phyloP scores from a whole-genome alignment of 2,329 filamentous ascomycete genomes.

The Colletotrichum melonis region DNA sequence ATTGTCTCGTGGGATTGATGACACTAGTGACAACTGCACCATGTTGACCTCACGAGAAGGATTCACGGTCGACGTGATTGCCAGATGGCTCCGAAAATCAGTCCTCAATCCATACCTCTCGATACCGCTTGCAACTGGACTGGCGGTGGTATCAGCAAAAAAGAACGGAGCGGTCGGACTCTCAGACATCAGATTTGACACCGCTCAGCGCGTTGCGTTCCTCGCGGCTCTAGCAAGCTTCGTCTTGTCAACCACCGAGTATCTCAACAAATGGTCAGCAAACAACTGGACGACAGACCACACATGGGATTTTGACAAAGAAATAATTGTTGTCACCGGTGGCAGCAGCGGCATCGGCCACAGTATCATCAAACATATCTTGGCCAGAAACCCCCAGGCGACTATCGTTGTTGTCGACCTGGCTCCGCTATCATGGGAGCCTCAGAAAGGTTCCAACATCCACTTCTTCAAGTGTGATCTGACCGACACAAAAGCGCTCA shows the following conservation, averaged over 20 bases:
- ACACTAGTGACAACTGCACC: not conserved
- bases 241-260: constrained; percentile 38
- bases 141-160: constrained; percentile 23
- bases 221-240: constrained; percentile 29
- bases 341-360: constrained; percentile 56
- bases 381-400: constrained; percentile 39
- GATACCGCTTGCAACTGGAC: constrained; percentile 34
- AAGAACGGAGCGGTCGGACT: not conserved
- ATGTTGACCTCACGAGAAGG: constrained; percentile 38
- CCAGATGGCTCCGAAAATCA: constrained; percentile 33
- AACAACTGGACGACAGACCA: constrained; percentile 41
- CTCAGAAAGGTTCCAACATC: constrained; percentile 38
- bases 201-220: constrained; percentile 16
- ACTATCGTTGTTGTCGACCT: constrained; percentile 49
- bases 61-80: constrained; percentile 41
- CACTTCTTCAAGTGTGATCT: constrained; percentile 52
- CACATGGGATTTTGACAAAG: constrained; percentile 50
- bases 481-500: constrained; percentile 46
- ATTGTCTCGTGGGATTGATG: too few species aligned
- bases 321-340: constrained; percentile 57
- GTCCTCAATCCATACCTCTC: constrained; percentile 38
- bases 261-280: constrained; percentile 38
- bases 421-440: constrained; percentile 44
- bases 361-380: constrained; percentile 46
- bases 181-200: not conserved